These are phyloP conservation scores for Chrysopogon serrulatus DNA, from an alignment of 176 grass and related monocot genomes.

Conservation along the genomic window DNA sequence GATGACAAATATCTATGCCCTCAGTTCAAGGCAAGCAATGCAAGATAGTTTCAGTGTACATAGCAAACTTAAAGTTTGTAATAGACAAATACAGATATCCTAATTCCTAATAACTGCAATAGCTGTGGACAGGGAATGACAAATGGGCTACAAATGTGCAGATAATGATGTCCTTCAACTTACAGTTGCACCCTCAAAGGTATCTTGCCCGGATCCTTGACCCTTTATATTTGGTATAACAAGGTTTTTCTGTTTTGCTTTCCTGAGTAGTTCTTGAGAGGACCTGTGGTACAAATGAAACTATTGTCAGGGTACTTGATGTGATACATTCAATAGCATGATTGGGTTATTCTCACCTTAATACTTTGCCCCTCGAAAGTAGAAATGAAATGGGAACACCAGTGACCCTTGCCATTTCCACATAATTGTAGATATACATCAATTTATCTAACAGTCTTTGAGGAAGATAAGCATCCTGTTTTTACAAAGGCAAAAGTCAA, in stretches of 20 bases:
- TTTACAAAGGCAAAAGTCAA: slow-evolving; percentile 28
- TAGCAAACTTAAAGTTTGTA: background rate
- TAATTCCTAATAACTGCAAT: background rate
- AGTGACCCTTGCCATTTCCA: slow-evolving; percentile 99
- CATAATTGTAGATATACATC: slow-evolving; percentile 99
- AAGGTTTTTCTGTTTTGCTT: slow-evolving; percentile 94
- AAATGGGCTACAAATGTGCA: slow-evolving; percentile 1
- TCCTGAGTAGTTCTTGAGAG: slow-evolving; percentile 92
- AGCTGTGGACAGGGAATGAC: background rate
- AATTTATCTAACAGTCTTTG: slow-evolving; percentile 94
- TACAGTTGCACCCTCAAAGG: slow-evolving; percentile 98
- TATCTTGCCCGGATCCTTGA: slow-evolving; percentile 81
- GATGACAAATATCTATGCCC: background rate
- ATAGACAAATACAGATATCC: background rate
- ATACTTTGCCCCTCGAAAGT: slow-evolving; percentile 96
- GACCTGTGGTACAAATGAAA: slow-evolving; percentile 51
- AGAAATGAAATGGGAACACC: slow-evolving; percentile 97
- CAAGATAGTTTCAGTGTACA: background rate
- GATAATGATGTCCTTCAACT: slow-evolving; percentile 36
- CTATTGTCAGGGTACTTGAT: slow-evolving; percentile 28
- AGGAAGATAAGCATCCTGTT: slow-evolving; percentile 96
- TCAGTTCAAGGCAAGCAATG: slow-evolving; percentile 16
- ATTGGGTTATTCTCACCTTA: slow-evolving; percentile 53
- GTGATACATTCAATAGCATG: background rate
- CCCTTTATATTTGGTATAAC: slow-evolving; percentile 98